Base-by-base conservation (phyloP, 2,329 filamentous ascomycete genomes). In the Rutstroemia sp. region DNA sequence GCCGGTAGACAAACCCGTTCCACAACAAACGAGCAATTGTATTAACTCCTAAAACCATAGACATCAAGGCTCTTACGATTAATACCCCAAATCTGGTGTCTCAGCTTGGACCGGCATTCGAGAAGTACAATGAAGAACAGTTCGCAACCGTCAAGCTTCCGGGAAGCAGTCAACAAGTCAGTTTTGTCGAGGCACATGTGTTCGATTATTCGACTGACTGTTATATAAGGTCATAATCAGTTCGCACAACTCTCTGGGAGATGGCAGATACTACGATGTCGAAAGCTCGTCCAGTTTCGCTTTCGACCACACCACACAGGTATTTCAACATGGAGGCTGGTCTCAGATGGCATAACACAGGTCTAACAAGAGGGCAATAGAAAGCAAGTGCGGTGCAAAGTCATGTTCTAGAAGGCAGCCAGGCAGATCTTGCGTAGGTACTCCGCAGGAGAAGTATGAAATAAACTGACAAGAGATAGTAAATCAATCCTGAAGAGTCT, bases 111-210 rank as follows among this genome's bases (percentile, higher is more conserved):
- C 88, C 91, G 0, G 91, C 94, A 0, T 95, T 96, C 71, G 79
- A 92, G 74, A 90, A 88, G 73, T 97, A 99, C 80, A 96, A 97
- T 67, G 92, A 99, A 74, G 87, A 92, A 73, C 94, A 99, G 73
- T 88, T 96, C 72, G 76, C 85, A 49, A 91, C 91, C 16, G 86
- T 90, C 60, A 96, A 95, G 79, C 82, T 99, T 56, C 92, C 92
- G 0, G 91, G 91, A 30, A 83, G 88, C 70, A 92, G 84, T 72
- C 85, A 90, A 71, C 75, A 87, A 74, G 90, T 95, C 69, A 54
- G 75, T 66, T 47, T 21, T 21, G 30, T 34, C 30, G 30, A 34
- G 30, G 30, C 30, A 12, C 30, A 34, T 34, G 3, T 12, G 4
- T 34, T 14, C 30, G 12, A 34, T 34, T 12, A 34, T 34, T 34